A percentile compares a stretch with the other conserved stretches of the same genome.
Evolutionary conservation across 257 asterid species (phyloP).

Genomic region (Phtheirospermum japonicum): DNA sequence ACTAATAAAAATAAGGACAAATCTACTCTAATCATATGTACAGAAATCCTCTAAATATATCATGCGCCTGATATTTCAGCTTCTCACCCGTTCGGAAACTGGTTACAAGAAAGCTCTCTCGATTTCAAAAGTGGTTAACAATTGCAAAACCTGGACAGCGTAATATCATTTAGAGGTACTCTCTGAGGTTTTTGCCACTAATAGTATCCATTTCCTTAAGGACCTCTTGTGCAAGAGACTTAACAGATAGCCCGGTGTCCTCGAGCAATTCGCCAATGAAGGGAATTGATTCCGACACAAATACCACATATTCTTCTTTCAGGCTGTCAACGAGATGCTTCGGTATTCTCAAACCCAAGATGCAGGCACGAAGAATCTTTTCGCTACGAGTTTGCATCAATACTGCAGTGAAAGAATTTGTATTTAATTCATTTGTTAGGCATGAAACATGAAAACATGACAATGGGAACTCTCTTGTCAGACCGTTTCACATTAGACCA

Average conservation of each 20-base stretch:
- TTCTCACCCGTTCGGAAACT: no score
- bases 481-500: no score
- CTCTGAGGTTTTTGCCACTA: conserved; percentile 82
- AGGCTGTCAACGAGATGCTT: conserved; percentile 65
- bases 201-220: conserved; percentile 71
- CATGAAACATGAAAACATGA: no score
- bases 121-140: no score
- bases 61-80: no score
- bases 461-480: no score
- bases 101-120: no score
- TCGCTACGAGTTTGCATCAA: conserved; percentile 93
- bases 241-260: conserved; percentile 70
- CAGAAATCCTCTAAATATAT: background rate
- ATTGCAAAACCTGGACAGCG: no score
- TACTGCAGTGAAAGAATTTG: conserved; percentile 39
- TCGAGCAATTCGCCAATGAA: conserved; percentile 89
- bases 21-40: no score
- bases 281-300: conserved; percentile 82
- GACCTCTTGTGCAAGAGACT: conserved; percentile 83
- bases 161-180: conserved; percentile 85
- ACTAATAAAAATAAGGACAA: no score
- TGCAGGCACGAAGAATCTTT: conserved; percentile 64
- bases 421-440: background rate
- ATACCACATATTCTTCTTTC: conserved; percentile 72
- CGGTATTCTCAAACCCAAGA: conserved; percentile 71